Base-by-base conservation (phyloP, 768 basidiomycete species). In the Trametes maxima region DNA sequence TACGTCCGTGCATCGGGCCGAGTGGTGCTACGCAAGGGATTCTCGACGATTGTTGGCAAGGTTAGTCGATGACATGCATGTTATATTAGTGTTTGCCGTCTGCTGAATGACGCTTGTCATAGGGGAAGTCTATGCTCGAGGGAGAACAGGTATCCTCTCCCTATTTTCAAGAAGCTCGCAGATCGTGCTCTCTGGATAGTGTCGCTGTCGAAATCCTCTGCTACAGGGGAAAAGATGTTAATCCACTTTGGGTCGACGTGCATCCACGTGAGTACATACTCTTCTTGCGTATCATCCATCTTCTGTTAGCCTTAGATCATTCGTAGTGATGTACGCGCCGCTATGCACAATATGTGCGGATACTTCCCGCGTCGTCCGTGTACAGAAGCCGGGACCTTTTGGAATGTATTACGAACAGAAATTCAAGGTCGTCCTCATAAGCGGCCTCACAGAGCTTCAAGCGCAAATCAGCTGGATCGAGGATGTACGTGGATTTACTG, bases 391-490 rank as follows among this genome's bases (percentile, higher is more conserved):
- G 2, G 65, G 64, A 1, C 19, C 56, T 8, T 3, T 14, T 0
- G 69, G 63, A 6, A 12, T 8, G 2, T 77, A 74, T 35, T 76
- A 70, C 55, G 67, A 64, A 46, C 73, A 70, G 33, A 59, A 70
- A 14, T 82, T 75, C 59, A 73, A 77, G 10, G 69, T 83, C 22
- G 70, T 80, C 44, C 60, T 83, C 54, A 72, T 71, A 44, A 78
- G 81, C 47, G 82, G 82, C 0, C 47, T 76, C 42, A 80, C 81
- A 0, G 81, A 83, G 53, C 49, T 83, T 17, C 75, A 80, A 54
- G 80, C 80, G 0, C 78, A 80, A 42, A 73, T 81, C n/a, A 69
- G 72, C 13, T 83, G 82, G 82, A 71, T 60, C 45, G 79, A 82
- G 12, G 55, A 69, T 37, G 68, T 69, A 33, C 51, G 66, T 57